Evolutionary conservation across 1,284 basidiomycete genomes (phyloP).

Genomic region (Mixia osmundae): DNA sequence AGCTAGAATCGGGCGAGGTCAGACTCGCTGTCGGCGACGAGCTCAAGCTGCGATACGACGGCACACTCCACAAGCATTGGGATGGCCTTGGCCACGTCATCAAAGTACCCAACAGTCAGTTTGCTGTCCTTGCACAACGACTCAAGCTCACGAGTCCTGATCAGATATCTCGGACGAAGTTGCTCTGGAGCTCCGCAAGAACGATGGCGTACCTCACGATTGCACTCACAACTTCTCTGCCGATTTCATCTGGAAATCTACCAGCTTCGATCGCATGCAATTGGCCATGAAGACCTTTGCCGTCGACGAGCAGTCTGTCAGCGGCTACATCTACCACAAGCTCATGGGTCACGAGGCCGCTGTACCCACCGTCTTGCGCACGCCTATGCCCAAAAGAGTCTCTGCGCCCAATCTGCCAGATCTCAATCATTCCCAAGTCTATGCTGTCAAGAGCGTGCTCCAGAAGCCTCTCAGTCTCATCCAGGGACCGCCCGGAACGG

Average conservation of each 20-base stretch:
- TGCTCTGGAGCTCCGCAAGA: constrained; percentile 67
- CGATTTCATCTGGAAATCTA: constrained; percentile 99
- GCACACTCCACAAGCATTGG: constrained; percentile 75
- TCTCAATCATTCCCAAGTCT: constrained; percentile 97
- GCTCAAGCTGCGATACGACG: constrained; percentile 65
- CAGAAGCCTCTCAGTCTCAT: constrained; percentile 97
- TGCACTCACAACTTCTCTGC: constrained; percentile 84
- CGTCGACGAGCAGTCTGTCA: constrained; percentile 95
- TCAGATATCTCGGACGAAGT: constrained; percentile 93
- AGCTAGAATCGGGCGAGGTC: constrained; percentile 93
- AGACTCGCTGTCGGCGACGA: constrained; percentile 93
- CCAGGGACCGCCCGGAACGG: constrained; percentile 90
- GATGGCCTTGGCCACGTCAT: constrained; percentile 94
- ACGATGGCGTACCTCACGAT: constrained; percentile 78
- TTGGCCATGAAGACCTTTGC: constrained; percentile 98
- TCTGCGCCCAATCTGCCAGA: constrained; percentile 93
- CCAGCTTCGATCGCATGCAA: constrained; percentile 98
- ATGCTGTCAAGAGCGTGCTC: constrained; percentile 90
- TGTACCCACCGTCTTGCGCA: constrained; percentile 51
- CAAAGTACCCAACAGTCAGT: constrained; percentile 93
- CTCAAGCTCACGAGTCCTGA: constrained; percentile 3
- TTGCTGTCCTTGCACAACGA: not conserved
- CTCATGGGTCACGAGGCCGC: constrained; percentile 82
- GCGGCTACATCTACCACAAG: constrained; percentile 97
- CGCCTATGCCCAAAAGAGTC: constrained; percentile 84